Conservation (phyloP, 2,329 filamentous ascomycete species). For the Monilinia fructicola region DNA sequence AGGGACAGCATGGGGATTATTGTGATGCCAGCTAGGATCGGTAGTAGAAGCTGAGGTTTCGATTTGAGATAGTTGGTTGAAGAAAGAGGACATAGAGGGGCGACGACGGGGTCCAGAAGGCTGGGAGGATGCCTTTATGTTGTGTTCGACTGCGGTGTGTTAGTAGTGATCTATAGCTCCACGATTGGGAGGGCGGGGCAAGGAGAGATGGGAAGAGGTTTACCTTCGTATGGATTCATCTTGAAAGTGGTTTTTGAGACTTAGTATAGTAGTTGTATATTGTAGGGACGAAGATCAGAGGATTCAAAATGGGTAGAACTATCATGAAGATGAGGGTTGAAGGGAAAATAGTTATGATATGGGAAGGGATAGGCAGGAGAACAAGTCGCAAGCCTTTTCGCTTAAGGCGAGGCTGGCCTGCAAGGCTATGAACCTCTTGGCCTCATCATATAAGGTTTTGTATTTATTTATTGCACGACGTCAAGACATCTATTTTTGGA, state of each 20-base stretch:
- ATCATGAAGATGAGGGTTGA: neutral
- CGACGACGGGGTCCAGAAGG: constrained; percentile 47
- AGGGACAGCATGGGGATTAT: constrained; percentile 58
- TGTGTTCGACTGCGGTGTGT: constrained; percentile 60
- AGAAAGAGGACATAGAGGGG: constrained; percentile 64
- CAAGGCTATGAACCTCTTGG: constrained; percentile 3
- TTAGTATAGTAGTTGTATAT: too few relatives aligned
- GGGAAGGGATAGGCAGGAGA: constrained; percentile 7
- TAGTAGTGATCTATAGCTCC: constrained; percentile 25
- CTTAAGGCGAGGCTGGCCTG: constrained; percentile 17
- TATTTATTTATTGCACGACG: too few relatives aligned
- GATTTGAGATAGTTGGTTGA: constrained; percentile 51
- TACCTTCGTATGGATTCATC: constrained; percentile 56
- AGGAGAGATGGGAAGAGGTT: constrained; percentile 23
- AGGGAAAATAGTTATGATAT: neutral
- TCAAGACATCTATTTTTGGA: neutral
- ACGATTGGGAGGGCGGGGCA: constrained; percentile 1
- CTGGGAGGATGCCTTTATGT: constrained; percentile 48
- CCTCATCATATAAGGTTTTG: too few relatives aligned
- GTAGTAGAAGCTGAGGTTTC: constrained; percentile 38
- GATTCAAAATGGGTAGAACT: neutral
- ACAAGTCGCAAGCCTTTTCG: constrained; percentile 19
- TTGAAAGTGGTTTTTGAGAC: neutral
- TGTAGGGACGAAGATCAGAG: neutral
- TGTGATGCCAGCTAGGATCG: constrained; percentile 31